Evolutionary conservation across 768 basidiomycete genomes (phyloP).

Genomic region (Tricholoma saponaceum): DNA sequence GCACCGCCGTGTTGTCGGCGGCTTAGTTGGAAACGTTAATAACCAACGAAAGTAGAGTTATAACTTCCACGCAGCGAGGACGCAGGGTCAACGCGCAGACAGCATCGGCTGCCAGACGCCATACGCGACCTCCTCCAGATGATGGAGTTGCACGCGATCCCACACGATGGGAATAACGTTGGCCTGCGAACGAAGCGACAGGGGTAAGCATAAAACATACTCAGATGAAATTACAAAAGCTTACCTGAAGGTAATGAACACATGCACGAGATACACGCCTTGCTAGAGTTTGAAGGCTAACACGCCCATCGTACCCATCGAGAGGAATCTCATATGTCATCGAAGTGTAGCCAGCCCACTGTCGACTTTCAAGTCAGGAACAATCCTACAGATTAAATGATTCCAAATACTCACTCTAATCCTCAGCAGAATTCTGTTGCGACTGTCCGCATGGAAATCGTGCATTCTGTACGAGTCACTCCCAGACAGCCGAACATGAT

Average conservation of each 20-base stretch:
- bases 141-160: constrained; percentile 66
- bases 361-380: not conserved
- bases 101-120: constrained; percentile 76
- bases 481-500: constrained; percentile 55
- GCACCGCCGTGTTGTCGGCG: not conserved
- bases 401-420: constrained; percentile 47
- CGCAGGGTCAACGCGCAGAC: constrained; percentile 18
- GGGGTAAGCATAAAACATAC: constrained; percentile 1
- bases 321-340: constrained; percentile 75
- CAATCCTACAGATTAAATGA: constrained; percentile 3
- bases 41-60: not conserved
- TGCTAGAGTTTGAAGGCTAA: constrained; percentile 63
- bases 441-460: constrained; percentile 60
- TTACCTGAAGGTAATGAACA: constrained; percentile 71
- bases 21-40: not conserved
- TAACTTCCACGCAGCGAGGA: not conserved
- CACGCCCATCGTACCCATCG: constrained; percentile 60
- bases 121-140: constrained; percentile 63
- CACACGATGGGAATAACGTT: constrained; percentile 67
- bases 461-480: constrained; percentile 59
- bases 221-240: constrained; percentile 4
- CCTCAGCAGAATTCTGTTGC: constrained; percentile 57
- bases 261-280: constrained; percentile 67
- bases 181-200: constrained; percentile 35
- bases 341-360: constrained; percentile 72